A percentile compares a stretch with the other conserved stretches of the same genome.
Evolutionary conservation across 148 eudicot genomes (phyloP).

Genomic region (Amaranthus palmeri): DNA sequence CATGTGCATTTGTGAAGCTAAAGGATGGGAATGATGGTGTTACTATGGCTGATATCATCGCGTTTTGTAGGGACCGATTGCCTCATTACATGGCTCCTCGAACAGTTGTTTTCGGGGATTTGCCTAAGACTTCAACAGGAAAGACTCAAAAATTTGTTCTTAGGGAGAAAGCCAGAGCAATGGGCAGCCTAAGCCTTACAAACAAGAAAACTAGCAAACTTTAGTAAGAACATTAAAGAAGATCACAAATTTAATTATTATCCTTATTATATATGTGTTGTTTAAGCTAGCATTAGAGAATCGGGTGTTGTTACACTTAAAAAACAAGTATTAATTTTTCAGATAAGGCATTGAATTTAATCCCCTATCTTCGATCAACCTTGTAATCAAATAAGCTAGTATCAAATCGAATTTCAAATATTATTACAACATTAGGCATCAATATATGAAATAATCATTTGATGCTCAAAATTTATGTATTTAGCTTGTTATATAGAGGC

Average conservation of each 20-base stretch:
- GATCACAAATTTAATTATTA: neutral
- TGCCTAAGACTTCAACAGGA: constrained; percentile 77
- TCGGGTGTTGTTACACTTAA: no score
- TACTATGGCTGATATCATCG: constrained; percentile 40
- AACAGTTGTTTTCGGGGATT: constrained; percentile 51
- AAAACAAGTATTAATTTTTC: no score
- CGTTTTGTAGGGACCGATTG: constrained; percentile 46
- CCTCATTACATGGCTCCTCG: constrained; percentile 70
- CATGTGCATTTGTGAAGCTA: constrained; percentile 64
- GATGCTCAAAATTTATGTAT: no score
- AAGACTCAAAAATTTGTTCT: constrained; percentile 67
- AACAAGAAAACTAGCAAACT: constrained; percentile 36
- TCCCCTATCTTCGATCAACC: no score
- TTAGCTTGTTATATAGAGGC: no score
- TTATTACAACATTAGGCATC: no score
- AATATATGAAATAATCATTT: no score
- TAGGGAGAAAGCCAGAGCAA: constrained; percentile 50
- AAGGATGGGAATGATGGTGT: constrained; percentile 36
- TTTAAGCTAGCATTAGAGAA: no score
- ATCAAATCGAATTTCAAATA: no score
- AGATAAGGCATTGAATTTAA: no score
- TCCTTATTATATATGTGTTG: no score
- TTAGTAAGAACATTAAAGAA: neutral
- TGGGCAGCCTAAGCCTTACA: constrained; percentile 59
- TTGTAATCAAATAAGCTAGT: no score